Evolutionary conservation across 129 eudicot genomes (phyloP).

Genomic region (Daucus carota): DH1_v3.0 NC_030384.2:35339501-35340000

Average conservation of each 20-base stretch:
- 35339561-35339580: constrained; percentile 66
- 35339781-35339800: constrained; percentile 98
- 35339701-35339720: constrained; percentile 93
- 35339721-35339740: constrained; percentile 64
- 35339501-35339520: neutral
- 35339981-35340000: no score
- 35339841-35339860: neutral
- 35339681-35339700: constrained; percentile 83
- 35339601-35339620: constrained; percentile 60
- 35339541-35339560: constrained; percentile 99
- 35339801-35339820: constrained; percentile 85
- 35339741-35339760: constrained; percentile 64
- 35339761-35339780: constrained; percentile 99
- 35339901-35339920: neutral
- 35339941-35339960: neutral
- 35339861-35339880: neutral
- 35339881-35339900: neutral
- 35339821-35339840: constrained; percentile 33
- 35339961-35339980: no score
- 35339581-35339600: constrained; percentile 50
- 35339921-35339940: neutral
- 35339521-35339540: constrained; percentile 46
- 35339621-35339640: constrained; percentile 82
- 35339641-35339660: constrained; percentile 51
- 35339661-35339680: constrained; percentile 60